These are phyloP conservation scores for Hemerocallis citrina DNA, from an alignment of 106 monocot genomes.

Conservation along the genomic window DNA sequence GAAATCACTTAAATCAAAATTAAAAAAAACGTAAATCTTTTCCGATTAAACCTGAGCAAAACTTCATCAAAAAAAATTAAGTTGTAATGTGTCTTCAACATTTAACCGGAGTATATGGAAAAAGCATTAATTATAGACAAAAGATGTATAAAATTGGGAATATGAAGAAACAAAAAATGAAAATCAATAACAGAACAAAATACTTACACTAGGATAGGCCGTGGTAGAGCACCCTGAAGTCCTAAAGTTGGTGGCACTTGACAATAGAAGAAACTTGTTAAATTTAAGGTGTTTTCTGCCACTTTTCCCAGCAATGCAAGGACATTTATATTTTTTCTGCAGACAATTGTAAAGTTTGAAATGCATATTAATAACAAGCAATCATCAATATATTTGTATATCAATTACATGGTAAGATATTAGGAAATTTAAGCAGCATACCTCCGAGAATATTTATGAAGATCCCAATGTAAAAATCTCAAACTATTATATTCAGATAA, in stretches of 20 bases:
- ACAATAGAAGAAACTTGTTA: conserved; percentile 74
- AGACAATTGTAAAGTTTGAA: neutral
- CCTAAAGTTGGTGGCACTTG: conserved; percentile 34
- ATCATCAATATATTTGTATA: neutral
- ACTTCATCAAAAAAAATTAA: no score
- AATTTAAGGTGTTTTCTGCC: conserved; percentile 48
- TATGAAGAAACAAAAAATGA: neutral
- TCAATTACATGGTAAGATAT: neutral
- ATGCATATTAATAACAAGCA: neutral
- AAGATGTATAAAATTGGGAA: no score
- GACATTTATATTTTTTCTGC: conserved; percentile 34
- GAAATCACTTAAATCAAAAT: no score
- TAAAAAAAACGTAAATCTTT: no score
- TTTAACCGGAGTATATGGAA: no score
- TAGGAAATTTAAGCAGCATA: conserved; percentile 9
- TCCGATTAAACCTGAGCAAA: no score
- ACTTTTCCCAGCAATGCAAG: conserved; percentile 55
- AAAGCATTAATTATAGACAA: no score
- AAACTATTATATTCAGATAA: conserved; percentile 39
- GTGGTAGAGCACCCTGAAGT: conserved; percentile 16
- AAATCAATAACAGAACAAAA: neutral
- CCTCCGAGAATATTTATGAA: conserved; percentile 66
- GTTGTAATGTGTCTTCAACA: no score
- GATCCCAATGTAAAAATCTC: conserved; percentile 94
- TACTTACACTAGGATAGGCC: conserved; percentile 23